phyloP scores from a whole-genome alignment of 768 basidiomycete species.

The Pleurotus cornucopiae region DNA sequence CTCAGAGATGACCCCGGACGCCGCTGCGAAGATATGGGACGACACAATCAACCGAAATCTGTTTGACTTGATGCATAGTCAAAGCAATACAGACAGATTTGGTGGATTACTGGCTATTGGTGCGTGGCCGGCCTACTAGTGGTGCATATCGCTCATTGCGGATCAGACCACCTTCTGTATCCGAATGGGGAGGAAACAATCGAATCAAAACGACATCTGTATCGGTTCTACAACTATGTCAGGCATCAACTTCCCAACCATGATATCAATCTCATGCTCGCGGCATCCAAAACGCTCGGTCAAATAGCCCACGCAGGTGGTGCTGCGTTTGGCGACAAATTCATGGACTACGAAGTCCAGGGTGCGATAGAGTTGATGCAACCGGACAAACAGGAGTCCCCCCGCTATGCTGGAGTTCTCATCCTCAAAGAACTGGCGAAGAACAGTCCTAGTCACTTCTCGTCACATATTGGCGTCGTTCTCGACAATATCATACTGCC shows the following conservation, averaged over 20 bases:
- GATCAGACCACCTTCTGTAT: slow-evolving; percentile 66
- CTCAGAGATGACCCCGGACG: slow-evolving; percentile 79
- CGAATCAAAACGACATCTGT: slow-evolving; percentile 76
- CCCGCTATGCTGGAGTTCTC: slow-evolving; percentile 90
- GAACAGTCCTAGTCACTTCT: slow-evolving; percentile 84
- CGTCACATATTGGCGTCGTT: slow-evolving; percentile 81
- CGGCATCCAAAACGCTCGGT: slow-evolving; percentile 89
- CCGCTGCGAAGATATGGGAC: slow-evolving; percentile 80
- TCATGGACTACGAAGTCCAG: slow-evolving; percentile 88
- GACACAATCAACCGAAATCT: slow-evolving; percentile 76
- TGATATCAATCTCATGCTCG: slow-evolving; percentile 91
- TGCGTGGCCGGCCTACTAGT: slow-evolving; percentile 26
- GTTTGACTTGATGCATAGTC: slow-evolving; percentile 82
- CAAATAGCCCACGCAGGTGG: slow-evolving; percentile 83
- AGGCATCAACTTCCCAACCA: slow-evolving; percentile 87
- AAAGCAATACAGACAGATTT: slow-evolving; percentile 72
- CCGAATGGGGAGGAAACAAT: slow-evolving; percentile 77
- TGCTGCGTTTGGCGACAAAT: slow-evolving; percentile 78
- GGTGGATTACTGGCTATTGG: slow-evolving; percentile 89
- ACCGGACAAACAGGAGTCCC: slow-evolving; percentile 71
- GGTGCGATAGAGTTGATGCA: slow-evolving; percentile 78
- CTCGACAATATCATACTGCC: slow-evolving; percentile 93
- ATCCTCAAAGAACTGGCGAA: slow-evolving; percentile 91
- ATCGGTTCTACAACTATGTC: slow-evolving; percentile 90
- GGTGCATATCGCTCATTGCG: slow-evolving; percentile 3